Evolutionary conservation across 768 basidiomycete species (phyloP).

Genomic region (Mycena latifolia): DNA sequence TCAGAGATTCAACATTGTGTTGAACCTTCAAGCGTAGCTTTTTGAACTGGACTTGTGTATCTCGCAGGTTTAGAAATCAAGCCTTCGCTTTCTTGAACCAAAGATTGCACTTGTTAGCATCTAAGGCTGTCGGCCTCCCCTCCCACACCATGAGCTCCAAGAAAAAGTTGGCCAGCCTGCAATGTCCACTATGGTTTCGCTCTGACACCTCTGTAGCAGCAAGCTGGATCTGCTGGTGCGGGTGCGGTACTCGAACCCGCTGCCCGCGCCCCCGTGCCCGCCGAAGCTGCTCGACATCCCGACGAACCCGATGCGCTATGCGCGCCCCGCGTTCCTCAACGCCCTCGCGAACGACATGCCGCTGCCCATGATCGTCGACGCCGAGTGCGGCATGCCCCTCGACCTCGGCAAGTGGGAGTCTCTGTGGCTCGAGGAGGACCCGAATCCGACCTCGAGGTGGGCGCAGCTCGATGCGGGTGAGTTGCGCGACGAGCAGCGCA

Average conservation of each 20-base stretch:
- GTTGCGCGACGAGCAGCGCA: background rate
- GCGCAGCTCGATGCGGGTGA: conserved; percentile 27
- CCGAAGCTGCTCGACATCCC: conserved; percentile 94
- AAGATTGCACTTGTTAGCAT: too few species aligned
- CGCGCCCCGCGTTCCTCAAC: conserved; percentile 86
- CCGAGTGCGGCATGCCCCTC: conserved; percentile 96
- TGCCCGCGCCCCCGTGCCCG: conserved; percentile 96
- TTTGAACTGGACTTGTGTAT: too few species aligned
- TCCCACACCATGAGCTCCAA: conserved; percentile 60
- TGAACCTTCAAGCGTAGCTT: too few species aligned
- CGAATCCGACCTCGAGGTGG: conserved; percentile 45
- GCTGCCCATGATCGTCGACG: conserved; percentile 96
- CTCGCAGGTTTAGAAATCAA: too few species aligned
- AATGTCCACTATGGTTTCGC: background rate
- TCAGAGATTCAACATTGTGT: too few species aligned
- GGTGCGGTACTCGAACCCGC: conserved; percentile 93
- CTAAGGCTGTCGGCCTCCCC: too few species aligned
- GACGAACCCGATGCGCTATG: conserved; percentile 91
- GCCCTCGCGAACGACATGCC: conserved; percentile 84
- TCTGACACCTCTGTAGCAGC: conserved; percentile 48
- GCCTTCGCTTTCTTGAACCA: too few species aligned
- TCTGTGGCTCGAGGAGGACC: conserved; percentile 83
- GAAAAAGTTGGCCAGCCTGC: conserved; percentile 57
- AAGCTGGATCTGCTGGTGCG: conserved; percentile 94
- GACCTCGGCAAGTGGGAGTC: conserved; percentile 88